phyloP scores from a whole-genome alignment of 805 yeast species.

The Candida mattraensis region DNA sequence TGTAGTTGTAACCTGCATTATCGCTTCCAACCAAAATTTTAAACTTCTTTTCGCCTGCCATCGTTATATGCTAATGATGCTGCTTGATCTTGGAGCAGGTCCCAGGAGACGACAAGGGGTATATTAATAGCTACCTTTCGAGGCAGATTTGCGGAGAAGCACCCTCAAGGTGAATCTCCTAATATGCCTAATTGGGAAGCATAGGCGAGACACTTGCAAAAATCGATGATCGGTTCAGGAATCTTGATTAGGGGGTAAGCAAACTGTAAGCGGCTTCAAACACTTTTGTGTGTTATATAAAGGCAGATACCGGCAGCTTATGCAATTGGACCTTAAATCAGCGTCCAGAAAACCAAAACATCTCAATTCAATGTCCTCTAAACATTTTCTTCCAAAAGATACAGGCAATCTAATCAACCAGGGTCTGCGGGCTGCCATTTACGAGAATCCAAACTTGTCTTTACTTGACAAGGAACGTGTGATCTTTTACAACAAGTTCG shows the following conservation, averaged over 20 bases:
- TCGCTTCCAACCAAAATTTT: slow-evolving; percentile 42
- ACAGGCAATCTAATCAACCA: slow-evolving; percentile 36
- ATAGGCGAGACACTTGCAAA: neutral
- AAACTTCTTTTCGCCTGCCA: slow-evolving; percentile 10
- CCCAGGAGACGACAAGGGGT: neutral
- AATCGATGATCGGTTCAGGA: neutral
- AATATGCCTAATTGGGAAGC: slow-evolving; percentile 25
- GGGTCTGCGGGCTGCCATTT: slow-evolving; percentile 39
- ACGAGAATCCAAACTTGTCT: slow-evolving; percentile 38
- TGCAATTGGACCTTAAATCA: too few relatives aligned
- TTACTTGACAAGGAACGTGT: slow-evolving; percentile 40
- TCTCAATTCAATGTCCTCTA: slow-evolving; percentile 33
- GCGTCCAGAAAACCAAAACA: too few relatives aligned
- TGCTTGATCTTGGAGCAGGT: too few relatives aligned
- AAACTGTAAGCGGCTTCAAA: neutral
- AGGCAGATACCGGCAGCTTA: too few relatives aligned
- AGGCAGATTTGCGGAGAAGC: slow-evolving; percentile 45
- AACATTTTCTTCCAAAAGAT: slow-evolving; percentile 42
- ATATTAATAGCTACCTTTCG: slow-evolving; percentile 17
- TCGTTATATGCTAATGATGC: neutral
- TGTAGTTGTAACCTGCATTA: slow-evolving; percentile 46
- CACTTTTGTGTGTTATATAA: neutral
- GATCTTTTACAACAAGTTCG: slow-evolving; percentile 34
- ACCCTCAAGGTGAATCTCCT: slow-evolving; percentile 40
- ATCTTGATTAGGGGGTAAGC: neutral